Evolutionary conservation across 2,329 filamentous ascomycete species (phyloP), one percentile per base, ranked within the genome.

Genomic region (Ascochyta clinopodiicola): DNA sequence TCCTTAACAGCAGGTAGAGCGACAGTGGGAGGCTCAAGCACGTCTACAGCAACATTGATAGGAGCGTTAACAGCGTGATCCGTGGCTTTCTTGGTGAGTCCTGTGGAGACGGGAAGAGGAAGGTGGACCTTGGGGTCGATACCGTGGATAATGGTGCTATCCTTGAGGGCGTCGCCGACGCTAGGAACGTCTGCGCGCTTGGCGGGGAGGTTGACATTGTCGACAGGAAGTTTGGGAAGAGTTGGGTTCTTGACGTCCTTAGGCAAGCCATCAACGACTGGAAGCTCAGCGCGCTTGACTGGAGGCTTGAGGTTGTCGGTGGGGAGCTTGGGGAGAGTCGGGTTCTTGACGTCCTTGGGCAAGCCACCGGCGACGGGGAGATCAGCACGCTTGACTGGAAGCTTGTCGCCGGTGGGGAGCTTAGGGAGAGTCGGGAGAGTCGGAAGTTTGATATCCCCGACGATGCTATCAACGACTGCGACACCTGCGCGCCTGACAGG

Each of bases 341-440:
- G 38, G n/a, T 42, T 15, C 17, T 52, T 52, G 43, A 36, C 22
- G 13, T 15, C 31, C 15, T 46, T 9, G n/a, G 34, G 10, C 9
- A 40, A 10, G 8, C 37, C 47, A 9, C 42, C 29, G n/a, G 48
- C 44, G 9, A 44, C 32, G 2, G 53, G 47, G 19, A 56, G 53
- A 4, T 35, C 42, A 15, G 9, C 21, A 15, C 29, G 42, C 29
- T 44, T 35, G 10, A 44, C 29, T 8, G 27, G 19, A 24, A 35
- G 42, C 19, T 44, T 44, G 29, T 17, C 29, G 17, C 29, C 19
- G 9, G 29, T 44, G 13, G 29, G 29, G 27, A 44, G 38, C 13
- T 42, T 17, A n/a, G 39, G n/a, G 10, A 29, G 25, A 13, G 13
- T 40, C 4, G 38, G 38, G 10, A 42, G 39, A 19, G 24, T 29